Percentiles rank a stretch among this genome's conserved stretches.
phyloP scores from a whole-genome alignment of 306 rosid genomes.

The Echinosophora koreensis region DNA sequence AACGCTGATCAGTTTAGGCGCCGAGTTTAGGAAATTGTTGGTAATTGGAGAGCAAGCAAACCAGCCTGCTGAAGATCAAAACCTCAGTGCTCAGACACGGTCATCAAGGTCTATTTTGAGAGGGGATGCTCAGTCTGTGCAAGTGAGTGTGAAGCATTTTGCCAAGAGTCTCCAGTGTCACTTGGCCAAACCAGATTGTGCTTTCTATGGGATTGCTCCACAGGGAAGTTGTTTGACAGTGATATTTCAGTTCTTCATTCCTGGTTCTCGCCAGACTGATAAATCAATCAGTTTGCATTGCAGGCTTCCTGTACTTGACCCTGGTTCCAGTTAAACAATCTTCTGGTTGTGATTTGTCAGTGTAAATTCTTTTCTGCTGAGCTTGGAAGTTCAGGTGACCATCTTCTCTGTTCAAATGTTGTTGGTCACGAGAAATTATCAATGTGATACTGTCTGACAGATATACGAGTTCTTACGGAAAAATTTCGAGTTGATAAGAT shows the following conservation, averaged over 20 bases:
- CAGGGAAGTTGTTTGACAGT: constrained; percentile 88
- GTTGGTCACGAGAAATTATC: neutral
- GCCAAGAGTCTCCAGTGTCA: constrained; percentile 89
- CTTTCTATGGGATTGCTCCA: constrained; percentile 91
- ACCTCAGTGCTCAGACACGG: constrained; percentile 81
- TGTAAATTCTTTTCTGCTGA: constrained; percentile 18
- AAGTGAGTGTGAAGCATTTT: constrained; percentile 93
- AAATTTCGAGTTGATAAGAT: constrained; percentile 29
- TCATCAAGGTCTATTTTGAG: constrained; percentile 66
- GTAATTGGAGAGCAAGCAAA: constrained; percentile 79
- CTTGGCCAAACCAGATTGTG: constrained; percentile 94
- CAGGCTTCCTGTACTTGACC: constrained; percentile 87
- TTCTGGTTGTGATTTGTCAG: constrained; percentile 20
- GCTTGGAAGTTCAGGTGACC: constrained; percentile 38
- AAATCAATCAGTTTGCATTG: constrained; percentile 96
- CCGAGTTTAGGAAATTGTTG: constrained; percentile 77
- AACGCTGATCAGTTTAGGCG: constrained; percentile 82
- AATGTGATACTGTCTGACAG: constrained; percentile 1
- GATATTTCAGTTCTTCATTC: constrained; percentile 64
- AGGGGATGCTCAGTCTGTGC: constrained; percentile 90
- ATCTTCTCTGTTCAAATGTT: neutral
- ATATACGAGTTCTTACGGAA: neutral
- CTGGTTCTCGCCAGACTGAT: constrained; percentile 84
- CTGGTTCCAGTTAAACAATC: constrained; percentile 66
- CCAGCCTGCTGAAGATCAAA: constrained; percentile 78